Evolutionary conservation across 768 basidiomycete species (phyloP).

Genomic region (Amanita molliuscula): DNA sequence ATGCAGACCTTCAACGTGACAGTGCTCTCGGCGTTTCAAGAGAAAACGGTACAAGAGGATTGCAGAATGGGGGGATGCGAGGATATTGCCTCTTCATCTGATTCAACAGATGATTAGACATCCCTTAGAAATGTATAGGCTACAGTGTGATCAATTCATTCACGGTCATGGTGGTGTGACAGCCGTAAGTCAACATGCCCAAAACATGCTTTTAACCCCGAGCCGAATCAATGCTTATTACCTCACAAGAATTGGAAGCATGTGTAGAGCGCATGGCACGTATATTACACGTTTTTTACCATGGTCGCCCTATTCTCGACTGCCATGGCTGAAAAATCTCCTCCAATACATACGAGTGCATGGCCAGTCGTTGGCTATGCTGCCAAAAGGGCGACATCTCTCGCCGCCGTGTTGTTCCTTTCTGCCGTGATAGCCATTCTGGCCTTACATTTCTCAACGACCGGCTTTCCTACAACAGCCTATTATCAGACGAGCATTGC

Average conservation of each 20-base stretch:
- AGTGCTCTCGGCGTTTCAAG: not conserved
- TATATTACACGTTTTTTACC: slow-evolving; percentile 2
- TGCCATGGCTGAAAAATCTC: slow-evolving; percentile 7
- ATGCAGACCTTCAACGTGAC: slow-evolving; percentile 20
- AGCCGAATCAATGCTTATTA: not conserved
- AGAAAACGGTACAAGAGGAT: not conserved
- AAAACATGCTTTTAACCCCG: slow-evolving; percentile 1
- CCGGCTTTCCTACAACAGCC: slow-evolving; percentile 1
- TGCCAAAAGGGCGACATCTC: slow-evolving; percentile 1
- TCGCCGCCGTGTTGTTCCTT: slow-evolving; percentile 9
- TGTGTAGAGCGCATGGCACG: slow-evolving; percentile 3
- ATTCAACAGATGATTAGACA: not conserved
- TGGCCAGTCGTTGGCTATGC: not conserved
- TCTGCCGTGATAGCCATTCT: slow-evolving; percentile 8
- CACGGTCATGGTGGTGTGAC: not conserved
- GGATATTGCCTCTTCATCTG: not conserved
- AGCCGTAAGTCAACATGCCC: not conserved
- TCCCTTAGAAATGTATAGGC: not conserved
- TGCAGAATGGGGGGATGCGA: not conserved
- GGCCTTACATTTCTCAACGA: slow-evolving; percentile 5
- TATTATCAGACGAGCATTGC: slow-evolving; percentile 8
- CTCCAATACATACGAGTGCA: not conserved
- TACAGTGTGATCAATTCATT: not conserved
- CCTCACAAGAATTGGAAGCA: not conserved
- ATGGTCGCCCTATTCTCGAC: slow-evolving; percentile 1